Evolutionary conservation across 192 early-diverging fungal genomes (phyloP).

Genomic region (Spizellomyces punctatus): DNA sequence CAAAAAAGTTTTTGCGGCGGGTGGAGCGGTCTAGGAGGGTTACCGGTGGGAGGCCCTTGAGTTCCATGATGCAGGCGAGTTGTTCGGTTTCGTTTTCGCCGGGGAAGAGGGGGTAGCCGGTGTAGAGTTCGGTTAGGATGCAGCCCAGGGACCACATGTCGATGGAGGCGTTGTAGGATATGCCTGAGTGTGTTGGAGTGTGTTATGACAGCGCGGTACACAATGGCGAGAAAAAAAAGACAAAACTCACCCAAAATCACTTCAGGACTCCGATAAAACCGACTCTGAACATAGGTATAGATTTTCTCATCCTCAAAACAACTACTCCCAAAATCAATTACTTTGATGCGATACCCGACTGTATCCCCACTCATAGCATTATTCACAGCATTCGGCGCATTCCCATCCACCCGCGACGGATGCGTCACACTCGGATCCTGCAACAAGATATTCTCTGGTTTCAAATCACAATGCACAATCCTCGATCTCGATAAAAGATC

Average conservation of each 20-base stretch:
- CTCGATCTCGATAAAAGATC: constrained; percentile 68
- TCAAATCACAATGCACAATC: constrained; percentile 96
- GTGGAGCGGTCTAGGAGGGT: constrained; percentile 76
- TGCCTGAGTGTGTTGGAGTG: constrained; percentile 25
- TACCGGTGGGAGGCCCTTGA: constrained; percentile 77
- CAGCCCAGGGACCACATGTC: constrained; percentile 98
- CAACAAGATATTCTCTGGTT: constrained; percentile 93
- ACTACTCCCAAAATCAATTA: constrained; percentile 97
- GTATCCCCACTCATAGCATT: neutral
- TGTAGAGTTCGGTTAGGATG: constrained; percentile 85
- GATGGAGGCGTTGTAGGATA: constrained; percentile 85
- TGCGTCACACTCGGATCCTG: constrained; percentile 58
- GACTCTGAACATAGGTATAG: constrained; percentile 96
- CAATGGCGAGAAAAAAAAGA: neutral
- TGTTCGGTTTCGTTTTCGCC: constrained; percentile 98
- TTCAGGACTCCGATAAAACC: constrained; percentile 97
- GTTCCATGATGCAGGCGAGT: constrained; percentile 92
- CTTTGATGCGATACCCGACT: constrained; percentile 74
- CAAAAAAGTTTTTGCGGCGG: constrained; percentile 87
- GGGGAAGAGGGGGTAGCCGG: constrained; percentile 90
- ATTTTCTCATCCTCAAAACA: constrained; percentile 92
- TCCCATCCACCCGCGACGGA: constrained; percentile 37
- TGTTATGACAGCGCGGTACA: neutral
- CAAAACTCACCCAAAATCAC: constrained; percentile 80
- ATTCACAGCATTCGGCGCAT: neutral